A percentile compares a stretch with the other conserved stretches of the same genome.
phyloP scores from a whole-genome alignment of 805 yeast genomes.

The Candida pini region DNA sequence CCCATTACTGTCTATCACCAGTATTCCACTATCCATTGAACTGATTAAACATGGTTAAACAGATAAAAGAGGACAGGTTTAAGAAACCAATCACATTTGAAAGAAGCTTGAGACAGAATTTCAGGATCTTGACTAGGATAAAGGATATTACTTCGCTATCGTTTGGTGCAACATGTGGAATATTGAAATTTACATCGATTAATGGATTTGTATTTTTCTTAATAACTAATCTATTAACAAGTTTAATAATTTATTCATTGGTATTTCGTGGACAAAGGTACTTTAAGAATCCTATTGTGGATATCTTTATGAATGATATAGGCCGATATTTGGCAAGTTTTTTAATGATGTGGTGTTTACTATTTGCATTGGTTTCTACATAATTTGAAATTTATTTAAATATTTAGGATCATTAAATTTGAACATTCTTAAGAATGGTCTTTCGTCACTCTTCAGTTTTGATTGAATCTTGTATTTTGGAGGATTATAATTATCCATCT shows the following conservation, averaged over 20 bases:
- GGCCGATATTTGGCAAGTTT: conserved; percentile 46
- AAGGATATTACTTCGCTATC: conserved; percentile 43
- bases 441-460: conserved; percentile 1
- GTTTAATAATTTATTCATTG: conserved; percentile 27
- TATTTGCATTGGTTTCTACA: conserved; percentile 38
- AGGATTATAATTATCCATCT: background rate
- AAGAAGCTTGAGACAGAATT: conserved; percentile 15
- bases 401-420: conserved; percentile 3
- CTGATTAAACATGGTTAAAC: background rate
- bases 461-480: conserved; percentile 8
- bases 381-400: conserved; percentile 4
- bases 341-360: conserved; percentile 54
- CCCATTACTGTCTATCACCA: too few relatives aligned
- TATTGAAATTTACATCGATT: conserved; percentile 43
- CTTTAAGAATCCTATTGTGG: conserved; percentile 34
- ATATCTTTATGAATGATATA: conserved; percentile 38
- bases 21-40: too few relatives aligned
- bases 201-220: conserved; percentile 43
- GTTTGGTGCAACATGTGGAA: conserved; percentile 51
- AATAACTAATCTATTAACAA: conserved; percentile 29
- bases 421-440: conserved; percentile 3
- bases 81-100: conserved; percentile 11
- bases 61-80: conserved; percentile 2
- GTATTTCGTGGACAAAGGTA: conserved; percentile 27
- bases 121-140: conserved; percentile 13